phyloP scores from a whole-genome alignment of 768 basidiomycete genomes.

The Trametes sanguinea region DNA sequence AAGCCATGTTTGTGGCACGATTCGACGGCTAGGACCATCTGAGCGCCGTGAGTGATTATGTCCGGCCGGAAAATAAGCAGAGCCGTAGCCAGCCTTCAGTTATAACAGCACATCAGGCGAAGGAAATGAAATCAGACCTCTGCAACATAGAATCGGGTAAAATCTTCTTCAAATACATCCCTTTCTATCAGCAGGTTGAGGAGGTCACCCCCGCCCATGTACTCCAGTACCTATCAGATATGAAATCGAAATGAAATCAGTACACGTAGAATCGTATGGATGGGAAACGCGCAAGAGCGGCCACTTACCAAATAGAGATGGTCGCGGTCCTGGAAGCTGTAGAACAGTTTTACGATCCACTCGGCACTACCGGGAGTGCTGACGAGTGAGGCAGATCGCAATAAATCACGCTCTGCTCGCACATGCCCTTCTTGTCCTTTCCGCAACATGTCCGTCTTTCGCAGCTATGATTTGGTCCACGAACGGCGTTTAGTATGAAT shows the following conservation, averaged over 20 bases:
- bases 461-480: constrained; percentile 48
- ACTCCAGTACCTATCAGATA: constrained; percentile 77
- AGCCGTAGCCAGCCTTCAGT: not conserved
- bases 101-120: constrained; percentile 21
- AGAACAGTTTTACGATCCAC: constrained; percentile 93
- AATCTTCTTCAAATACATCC: constrained; percentile 88
- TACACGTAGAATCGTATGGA: constrained; percentile 21
- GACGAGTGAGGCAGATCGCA: constrained; percentile 86
- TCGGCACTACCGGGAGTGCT: constrained; percentile 74
- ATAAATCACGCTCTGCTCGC: constrained; percentile 90
- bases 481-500: constrained; percentile 4
- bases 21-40: constrained; percentile 95
- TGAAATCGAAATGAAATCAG: constrained; percentile 64
- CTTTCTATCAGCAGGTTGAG: constrained; percentile 93
- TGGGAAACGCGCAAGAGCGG: constrained; percentile 28
- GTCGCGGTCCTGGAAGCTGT: constrained; percentile 95
- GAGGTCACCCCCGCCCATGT: constrained; percentile 96
- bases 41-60: not conserved
- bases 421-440: constrained; percentile 98
- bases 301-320: constrained; percentile 84
- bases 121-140: constrained; percentile 58
- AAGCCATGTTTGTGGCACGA: constrained; percentile 93
- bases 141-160: constrained; percentile 91
- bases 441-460: constrained; percentile 90
- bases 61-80: not conserved